phyloP scores from a whole-genome alignment of 1,284 basidiomycete genomes.

The Cutaneotrichosporon daszewskae region DNA sequence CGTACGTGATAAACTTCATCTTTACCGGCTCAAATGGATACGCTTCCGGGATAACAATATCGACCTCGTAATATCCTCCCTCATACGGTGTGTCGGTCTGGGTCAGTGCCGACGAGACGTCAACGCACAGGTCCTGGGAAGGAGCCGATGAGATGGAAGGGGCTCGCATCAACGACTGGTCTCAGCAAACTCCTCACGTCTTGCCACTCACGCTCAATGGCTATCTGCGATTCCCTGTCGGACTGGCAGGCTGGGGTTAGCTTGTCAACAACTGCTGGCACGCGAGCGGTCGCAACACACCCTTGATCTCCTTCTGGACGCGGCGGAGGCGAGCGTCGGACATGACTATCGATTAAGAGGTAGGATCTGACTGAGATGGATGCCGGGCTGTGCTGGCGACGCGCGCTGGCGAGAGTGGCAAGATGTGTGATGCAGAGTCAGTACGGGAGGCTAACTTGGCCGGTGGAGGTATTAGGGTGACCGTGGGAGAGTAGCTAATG shows the following conservation, averaged over 20 bases:
- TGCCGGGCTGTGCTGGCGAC: too few species aligned
- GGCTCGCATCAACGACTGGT: constrained; percentile 70
- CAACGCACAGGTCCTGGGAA: constrained; percentile 76
- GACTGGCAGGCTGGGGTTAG: constrained; percentile 37
- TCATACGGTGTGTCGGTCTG: constrained; percentile 79
- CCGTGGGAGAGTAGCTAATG: too few species aligned
- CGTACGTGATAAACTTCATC: constrained; percentile 87
- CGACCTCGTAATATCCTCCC: constrained; percentile 88
- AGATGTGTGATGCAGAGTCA: background rate
- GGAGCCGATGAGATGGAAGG: constrained; percentile 80
- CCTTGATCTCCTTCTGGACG: constrained; percentile 86
- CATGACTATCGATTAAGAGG: constrained; percentile 41
- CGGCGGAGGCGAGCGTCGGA: constrained; percentile 76
- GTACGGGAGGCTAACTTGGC: background rate
- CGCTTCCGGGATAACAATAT: constrained; percentile 88
- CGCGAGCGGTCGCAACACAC: constrained; percentile 52
- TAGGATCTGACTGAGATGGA: background rate
- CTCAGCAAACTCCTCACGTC: background rate
- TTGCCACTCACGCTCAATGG: constrained; percentile 56
- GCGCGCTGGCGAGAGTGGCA: background rate
- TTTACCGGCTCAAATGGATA: constrained; percentile 98
- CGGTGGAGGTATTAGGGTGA: too few species aligned
- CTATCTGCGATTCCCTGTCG: constrained; percentile 79
- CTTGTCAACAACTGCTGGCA: background rate
- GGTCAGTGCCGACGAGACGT: constrained; percentile 1